Evolutionary conservation across 2,329 filamentous ascomycete genomes (phyloP).

Genomic region (Fonsecaea nubica): DNA sequence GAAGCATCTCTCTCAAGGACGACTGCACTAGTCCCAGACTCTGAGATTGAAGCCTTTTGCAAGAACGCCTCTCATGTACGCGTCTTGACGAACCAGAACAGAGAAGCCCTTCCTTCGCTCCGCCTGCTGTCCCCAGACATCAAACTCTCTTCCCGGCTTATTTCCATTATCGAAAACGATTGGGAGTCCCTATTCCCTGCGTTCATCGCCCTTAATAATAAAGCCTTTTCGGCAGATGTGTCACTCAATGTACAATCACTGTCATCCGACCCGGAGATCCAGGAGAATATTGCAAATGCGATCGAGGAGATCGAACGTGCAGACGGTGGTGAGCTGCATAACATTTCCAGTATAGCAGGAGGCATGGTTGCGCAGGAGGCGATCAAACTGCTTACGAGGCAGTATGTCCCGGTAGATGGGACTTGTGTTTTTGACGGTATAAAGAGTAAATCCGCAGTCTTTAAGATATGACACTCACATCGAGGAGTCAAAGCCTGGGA

Average conservation of each 20-base stretch:
- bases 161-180: constrained; percentile 49
- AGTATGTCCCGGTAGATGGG: constrained; percentile 70
- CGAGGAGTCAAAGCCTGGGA: background rate
- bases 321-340: constrained; percentile 86
- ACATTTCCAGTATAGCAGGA: constrained; percentile 83
- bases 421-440: constrained; percentile 69
- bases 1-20: constrained; percentile 57
- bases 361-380: constrained; percentile 97
- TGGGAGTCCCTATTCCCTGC: constrained; percentile 68
- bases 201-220: constrained; percentile 67
- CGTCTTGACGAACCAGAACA: constrained; percentile 71
- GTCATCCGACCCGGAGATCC: constrained; percentile 49
- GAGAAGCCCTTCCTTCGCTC: constrained; percentile 40
- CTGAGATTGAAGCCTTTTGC: constrained; percentile 89
- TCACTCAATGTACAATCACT: constrained; percentile 44
- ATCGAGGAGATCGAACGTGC: constrained; percentile 75
- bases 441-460: constrained; percentile 56
- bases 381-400: constrained; percentile 77
- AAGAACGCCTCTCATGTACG: constrained; percentile 94
- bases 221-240: constrained; percentile 42
- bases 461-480: constrained; percentile 32
- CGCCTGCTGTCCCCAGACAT: constrained; percentile 29
- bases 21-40: constrained; percentile 61
- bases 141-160: constrained; percentile 29
- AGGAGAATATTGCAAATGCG: constrained; percentile 58